These are phyloP conservation scores for Ophidiomyces ophidiicola DNA, from an alignment of 2,329 filamentous ascomycete species.

Conservation along the genomic window DNA sequence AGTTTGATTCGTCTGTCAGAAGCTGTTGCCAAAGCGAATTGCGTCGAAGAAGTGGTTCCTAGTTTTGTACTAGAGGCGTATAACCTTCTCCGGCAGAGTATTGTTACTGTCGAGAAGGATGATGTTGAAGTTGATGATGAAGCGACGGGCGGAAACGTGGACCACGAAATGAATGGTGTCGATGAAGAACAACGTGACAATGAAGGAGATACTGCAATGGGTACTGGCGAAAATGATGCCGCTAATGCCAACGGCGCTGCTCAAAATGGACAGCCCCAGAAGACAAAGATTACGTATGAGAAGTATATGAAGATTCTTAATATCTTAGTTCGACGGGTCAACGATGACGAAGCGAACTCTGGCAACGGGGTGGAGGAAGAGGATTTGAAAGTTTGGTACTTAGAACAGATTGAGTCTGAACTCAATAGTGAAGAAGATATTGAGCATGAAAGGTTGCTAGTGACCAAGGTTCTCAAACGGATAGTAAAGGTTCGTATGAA, in stretches of 20 bases:
- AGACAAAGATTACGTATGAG: slow-evolving; percentile 87
- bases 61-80: slow-evolving; percentile 86
- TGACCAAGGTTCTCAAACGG: slow-evolving; percentile 77
- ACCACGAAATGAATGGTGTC: slow-evolving; percentile 40
- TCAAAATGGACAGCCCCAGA: slow-evolving; percentile 35
- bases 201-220: slow-evolving; percentile 44
- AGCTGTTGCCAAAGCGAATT: slow-evolving; percentile 97
- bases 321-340: slow-evolving; percentile 67
- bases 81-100: slow-evolving; percentile 80
- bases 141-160: slow-evolving; percentile 42
- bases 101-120: slow-evolving; percentile 95
- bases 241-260: slow-evolving; percentile 33
- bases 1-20: slow-evolving; percentile 91
- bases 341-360: slow-evolving; percentile 61
- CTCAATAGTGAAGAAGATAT: slow-evolving; percentile 71
- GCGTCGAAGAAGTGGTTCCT: slow-evolving; percentile 75
- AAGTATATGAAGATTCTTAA: slow-evolving; percentile 90
- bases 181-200: slow-evolving; percentile 32
- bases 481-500: slow-evolving; percentile 72
- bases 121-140: slow-evolving; percentile 89
- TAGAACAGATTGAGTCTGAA: slow-evolving; percentile 80
- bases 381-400: slow-evolving; percentile 72
- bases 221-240: slow-evolving; percentile 30
- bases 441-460: slow-evolving; percentile 58
- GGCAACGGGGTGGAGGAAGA: slow-evolving; percentile 80